Percentiles rank a stretch among this genome's conserved stretches.
Evolutionary conservation across 768 basidiomycete genomes (phyloP).

Genomic region (Amyloporia xantha): DNA sequence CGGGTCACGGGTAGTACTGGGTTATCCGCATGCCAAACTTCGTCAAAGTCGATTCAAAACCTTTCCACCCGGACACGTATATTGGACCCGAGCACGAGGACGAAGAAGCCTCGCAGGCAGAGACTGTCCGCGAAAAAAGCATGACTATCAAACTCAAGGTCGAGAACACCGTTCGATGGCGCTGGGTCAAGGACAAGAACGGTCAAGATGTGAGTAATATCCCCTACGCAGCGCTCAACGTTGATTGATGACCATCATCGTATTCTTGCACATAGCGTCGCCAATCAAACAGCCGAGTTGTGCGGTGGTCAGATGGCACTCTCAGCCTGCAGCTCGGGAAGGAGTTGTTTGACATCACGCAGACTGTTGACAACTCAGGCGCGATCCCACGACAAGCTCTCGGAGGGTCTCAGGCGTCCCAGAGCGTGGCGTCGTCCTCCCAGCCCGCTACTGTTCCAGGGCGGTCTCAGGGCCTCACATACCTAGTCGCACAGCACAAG

Average conservation of each 20-base stretch:
- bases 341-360: conserved; percentile 88
- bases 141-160: conserved; percentile 85
- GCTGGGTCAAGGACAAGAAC: conserved; percentile 75
- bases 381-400: conserved; percentile 53
- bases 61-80: conserved; percentile 85
- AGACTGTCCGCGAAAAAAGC: conserved; percentile 66
- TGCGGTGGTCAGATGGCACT: conserved; percentile 95
- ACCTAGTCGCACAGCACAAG: conserved; percentile 87
- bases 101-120: conserved; percentile 50
- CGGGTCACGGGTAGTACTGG: conserved; percentile 57
- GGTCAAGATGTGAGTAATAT: conserved; percentile 75
- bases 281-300: conserved; percentile 85
- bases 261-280: conserved; percentile 43
- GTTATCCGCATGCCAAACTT: conserved; percentile 92
- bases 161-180: conserved; percentile 94
- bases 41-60: conserved; percentile 81
- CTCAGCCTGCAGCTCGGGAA: conserved; percentile 87
- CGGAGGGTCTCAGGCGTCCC: conserved; percentile 33
- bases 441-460: conserved; percentile 21
- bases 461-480: conserved; percentile 73
- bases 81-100: conserved; percentile 76
- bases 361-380: conserved; percentile 73
- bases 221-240: neutral
- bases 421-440: conserved; percentile 18
- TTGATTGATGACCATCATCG: neutral